Evolutionary conservation across 1,284 basidiomycete species (phyloP).

Genomic region (Cryptococcus sp.): DNA sequence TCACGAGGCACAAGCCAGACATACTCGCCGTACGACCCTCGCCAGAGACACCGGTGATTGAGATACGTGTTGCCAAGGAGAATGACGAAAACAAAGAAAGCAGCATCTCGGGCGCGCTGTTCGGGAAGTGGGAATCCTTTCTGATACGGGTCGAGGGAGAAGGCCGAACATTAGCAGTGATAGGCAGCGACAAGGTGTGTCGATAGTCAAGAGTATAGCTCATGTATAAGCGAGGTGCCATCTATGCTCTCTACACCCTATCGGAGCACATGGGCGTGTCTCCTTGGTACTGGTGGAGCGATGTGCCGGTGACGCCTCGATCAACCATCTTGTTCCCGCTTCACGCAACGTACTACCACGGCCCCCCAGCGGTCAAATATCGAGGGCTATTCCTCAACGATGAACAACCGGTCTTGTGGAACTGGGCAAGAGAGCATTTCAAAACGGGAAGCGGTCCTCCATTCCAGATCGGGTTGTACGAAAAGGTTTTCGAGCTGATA

Average conservation of each 20-base stretch:
- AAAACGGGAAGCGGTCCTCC: constrained; percentile 54
- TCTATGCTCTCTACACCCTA: constrained; percentile 64
- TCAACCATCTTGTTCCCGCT: constrained; percentile 53
- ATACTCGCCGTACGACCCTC: neutral
- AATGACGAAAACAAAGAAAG: constrained; percentile 63
- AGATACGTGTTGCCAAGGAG: no score
- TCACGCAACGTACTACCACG: constrained; percentile 56
- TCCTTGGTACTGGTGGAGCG: constrained; percentile 54
- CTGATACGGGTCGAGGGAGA: no score
- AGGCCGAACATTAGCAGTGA: no score
- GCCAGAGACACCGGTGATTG: neutral
- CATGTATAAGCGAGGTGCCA: constrained; percentile 47
- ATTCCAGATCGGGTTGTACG: constrained; percentile 55
- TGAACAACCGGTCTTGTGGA: constrained; percentile 59
- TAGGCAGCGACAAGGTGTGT: constrained; percentile 62
- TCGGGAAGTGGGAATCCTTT: no score
- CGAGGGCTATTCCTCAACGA: constrained; percentile 61
- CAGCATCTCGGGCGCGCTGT: constrained; percentile 57
- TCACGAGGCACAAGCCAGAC: constrained; percentile 54
- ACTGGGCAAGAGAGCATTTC: constrained; percentile 59
- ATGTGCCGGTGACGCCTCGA: constrained; percentile 58
- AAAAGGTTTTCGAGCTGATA: constrained; percentile 57
- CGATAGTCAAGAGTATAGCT: neutral
- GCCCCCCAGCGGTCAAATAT: constrained; percentile 64
- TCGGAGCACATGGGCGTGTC: constrained; percentile 62